Evolutionary conservation across 768 basidiomycete species (phyloP).

Genomic region (Tricholoma sp.): DNA sequence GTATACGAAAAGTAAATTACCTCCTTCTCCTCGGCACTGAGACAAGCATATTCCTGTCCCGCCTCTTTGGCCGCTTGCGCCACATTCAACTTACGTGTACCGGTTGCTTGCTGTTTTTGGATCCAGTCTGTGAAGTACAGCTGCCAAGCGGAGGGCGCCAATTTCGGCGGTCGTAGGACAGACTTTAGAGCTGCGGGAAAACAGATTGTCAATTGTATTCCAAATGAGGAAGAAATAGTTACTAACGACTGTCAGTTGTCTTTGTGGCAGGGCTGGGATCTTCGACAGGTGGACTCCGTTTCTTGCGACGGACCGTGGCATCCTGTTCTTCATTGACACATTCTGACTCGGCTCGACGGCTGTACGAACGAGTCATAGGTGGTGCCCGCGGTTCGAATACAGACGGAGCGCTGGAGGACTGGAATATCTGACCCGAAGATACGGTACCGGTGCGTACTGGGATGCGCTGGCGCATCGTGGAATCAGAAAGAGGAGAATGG

Average conservation of each 20-base stretch:
- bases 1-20: constrained; percentile 38
- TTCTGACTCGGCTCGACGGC: constrained; percentile 62
- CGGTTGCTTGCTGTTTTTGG: constrained; percentile 75
- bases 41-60: constrained; percentile 80
- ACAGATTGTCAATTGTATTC: constrained; percentile 11
- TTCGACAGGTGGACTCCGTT: constrained; percentile 34
- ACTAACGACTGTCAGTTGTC: constrained; percentile 44
- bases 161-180: constrained; percentile 78
- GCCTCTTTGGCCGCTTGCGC: constrained; percentile 95
- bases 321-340: constrained; percentile 60
- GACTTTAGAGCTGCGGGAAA: constrained; percentile 61
- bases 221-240: constrained; percentile 4
- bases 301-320: constrained; percentile 68
- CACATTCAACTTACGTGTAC: constrained; percentile 85
- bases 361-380: constrained; percentile 54
- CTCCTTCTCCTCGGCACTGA: constrained; percentile 81
- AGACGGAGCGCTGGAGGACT: constrained; percentile 69
- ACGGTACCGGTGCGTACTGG: constrained; percentile 42
- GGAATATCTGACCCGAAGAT: constrained; percentile 53
- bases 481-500: constrained; percentile 43
- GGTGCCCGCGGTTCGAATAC: constrained; percentile 42
- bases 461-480: constrained; percentile 34
- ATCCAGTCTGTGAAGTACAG: constrained; percentile 96
- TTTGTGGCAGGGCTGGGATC: constrained; percentile 30
- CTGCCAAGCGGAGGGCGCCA: constrained; percentile 94